These are phyloP conservation scores for Evernia prunastri DNA, from an alignment of 495 filamentous ascomycete species.

Conservation along the genomic window DNA sequence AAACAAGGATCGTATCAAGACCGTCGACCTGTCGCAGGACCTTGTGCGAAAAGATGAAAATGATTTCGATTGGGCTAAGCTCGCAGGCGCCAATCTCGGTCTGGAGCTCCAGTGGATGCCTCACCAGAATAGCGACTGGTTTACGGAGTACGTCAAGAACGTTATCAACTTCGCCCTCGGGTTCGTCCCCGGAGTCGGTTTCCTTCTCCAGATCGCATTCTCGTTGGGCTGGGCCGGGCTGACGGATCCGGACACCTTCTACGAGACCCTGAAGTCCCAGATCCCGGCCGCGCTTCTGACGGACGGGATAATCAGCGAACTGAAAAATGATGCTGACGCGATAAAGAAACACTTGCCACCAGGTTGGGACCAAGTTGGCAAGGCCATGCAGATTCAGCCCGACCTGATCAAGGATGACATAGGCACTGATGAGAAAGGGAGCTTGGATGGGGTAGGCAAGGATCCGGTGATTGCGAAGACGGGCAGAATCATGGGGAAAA, in stretches of 20 bases:
- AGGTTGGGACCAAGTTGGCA: constrained; percentile 9
- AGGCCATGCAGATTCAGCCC: too few relatives aligned
- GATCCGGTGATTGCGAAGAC: too few relatives aligned
- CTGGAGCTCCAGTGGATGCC: constrained; percentile 12
- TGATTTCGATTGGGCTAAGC: not conserved
- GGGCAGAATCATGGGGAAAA: too few relatives aligned
- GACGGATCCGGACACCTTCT: constrained; percentile 1
- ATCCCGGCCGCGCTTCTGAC: constrained; percentile 27
- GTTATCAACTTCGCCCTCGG: constrained; percentile 9
- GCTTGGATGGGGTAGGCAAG: too few relatives aligned
- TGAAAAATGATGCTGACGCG: constrained; percentile 35
- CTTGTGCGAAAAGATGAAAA: not conserved
- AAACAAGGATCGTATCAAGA: not conserved
- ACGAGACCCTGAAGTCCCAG: constrained; percentile 18
- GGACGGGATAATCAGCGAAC: constrained; percentile 34
- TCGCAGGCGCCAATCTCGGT: constrained; percentile 8
- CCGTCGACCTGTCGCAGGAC: too few relatives aligned
- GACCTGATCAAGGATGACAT: not conserved
- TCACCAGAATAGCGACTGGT: not conserved
- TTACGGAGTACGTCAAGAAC: constrained; percentile 11
- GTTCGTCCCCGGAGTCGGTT: constrained; percentile 11
- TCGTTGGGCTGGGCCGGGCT: constrained; percentile 7
- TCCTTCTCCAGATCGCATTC: constrained; percentile 9
- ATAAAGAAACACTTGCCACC: constrained; percentile 3
- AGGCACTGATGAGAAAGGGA: too few relatives aligned